Base-by-base conservation (phyloP, 2,329 filamentous ascomycete genomes). In the Colletotrichum sp. region DNA sequence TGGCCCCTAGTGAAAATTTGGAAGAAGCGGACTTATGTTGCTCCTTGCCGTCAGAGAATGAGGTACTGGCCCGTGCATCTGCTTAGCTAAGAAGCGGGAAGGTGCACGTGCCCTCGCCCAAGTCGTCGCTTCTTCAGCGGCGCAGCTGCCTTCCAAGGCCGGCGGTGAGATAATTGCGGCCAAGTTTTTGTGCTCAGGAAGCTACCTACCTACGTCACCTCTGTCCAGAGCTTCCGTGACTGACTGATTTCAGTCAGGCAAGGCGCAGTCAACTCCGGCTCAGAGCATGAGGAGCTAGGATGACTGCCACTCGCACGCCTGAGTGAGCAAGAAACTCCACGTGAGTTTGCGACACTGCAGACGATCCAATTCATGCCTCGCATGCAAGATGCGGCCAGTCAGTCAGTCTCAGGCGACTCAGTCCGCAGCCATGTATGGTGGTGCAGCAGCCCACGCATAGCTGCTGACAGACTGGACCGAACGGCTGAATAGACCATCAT, bases 311-410 rank as follows among this genome's bases (percentile, higher is more conserved):
- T 14, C 21, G 43, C 4, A n/a, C 16, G 58, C 10, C 56, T n/a
- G 32, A n/a, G n/a, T 28, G 14, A 24, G 14, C 24, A 58, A 18
- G 52, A 55, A 18, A 43, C 61, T 36, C 28, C 58, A 52, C 34
- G 59, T 59, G 32, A 65, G 66, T 52, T 59, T 74, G 34, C 48
- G 36, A 58, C 59, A 59, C 58, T 73, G 66, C 71, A 70, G 34
- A 21, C 71, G 21, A 10, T 16, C 14, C 21, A 52, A 48, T 61
- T 62, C 36, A 61, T 62, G 67, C 67, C 36, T 43, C 38, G 24
- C 66, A 59, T 36, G 16, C 21, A 52, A 24, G 36, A 52, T 52
- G 36, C 3, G 24, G 59, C n/a, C 32, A 32, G 32, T 63, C 38
- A 48, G 38, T 48, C 63, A 28, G 63, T 52, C 64, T 67, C 48